phyloP scores from a whole-genome alignment of 2,329 filamentous ascomycete genomes.

The Trichophyton rubrum region DNA sequence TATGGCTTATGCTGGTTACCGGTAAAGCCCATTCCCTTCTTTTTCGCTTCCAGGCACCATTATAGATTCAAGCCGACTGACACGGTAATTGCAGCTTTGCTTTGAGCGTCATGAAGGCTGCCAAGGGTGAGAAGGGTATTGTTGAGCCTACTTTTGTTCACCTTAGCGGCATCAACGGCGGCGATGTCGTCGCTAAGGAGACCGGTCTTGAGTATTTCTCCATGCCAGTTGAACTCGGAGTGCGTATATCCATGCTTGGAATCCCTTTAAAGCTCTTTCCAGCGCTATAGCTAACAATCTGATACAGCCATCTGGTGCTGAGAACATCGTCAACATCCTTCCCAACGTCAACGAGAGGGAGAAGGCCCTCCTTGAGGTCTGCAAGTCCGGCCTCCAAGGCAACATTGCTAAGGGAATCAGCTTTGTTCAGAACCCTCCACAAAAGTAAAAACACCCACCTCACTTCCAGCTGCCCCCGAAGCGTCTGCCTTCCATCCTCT shows the following conservation, averaged over 20 bases:
- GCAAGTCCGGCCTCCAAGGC: conserved; percentile 66
- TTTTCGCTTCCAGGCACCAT: conserved; percentile 9
- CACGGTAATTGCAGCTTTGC: conserved; percentile 53
- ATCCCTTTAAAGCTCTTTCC: conserved; percentile 1
- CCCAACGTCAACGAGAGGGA: conserved; percentile 69
- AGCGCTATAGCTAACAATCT: conserved; percentile 19
- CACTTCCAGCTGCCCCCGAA: neutral
- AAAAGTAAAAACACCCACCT: conserved; percentile 55
- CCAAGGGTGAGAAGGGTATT: conserved; percentile 80
- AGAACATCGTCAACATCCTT: conserved; percentile 75
- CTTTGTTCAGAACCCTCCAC: conserved; percentile 75
- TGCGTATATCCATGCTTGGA: conserved; percentile 41
- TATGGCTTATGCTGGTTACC: conserved; percentile 92
- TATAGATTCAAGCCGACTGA: conserved; percentile 13
- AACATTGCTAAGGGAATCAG: conserved; percentile 91
- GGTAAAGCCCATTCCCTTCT: conserved; percentile 37
- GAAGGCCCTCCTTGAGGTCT: conserved; percentile 70
- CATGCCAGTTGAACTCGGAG: conserved; percentile 86
- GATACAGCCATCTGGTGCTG: conserved; percentile 61
- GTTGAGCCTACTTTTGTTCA: conserved; percentile 94
- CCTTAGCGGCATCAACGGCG: conserved; percentile 77
- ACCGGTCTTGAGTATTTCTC: conserved; percentile 91
- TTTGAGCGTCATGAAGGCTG: conserved; percentile 81
- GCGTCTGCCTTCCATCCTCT: conserved; percentile 1
- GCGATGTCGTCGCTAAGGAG: conserved; percentile 71